A percentile compares a stretch with the other conserved stretches of the same genome.
phyloP scores from a whole-genome alignment of 768 basidiomycete genomes.

The Suillus sp. region DNA sequence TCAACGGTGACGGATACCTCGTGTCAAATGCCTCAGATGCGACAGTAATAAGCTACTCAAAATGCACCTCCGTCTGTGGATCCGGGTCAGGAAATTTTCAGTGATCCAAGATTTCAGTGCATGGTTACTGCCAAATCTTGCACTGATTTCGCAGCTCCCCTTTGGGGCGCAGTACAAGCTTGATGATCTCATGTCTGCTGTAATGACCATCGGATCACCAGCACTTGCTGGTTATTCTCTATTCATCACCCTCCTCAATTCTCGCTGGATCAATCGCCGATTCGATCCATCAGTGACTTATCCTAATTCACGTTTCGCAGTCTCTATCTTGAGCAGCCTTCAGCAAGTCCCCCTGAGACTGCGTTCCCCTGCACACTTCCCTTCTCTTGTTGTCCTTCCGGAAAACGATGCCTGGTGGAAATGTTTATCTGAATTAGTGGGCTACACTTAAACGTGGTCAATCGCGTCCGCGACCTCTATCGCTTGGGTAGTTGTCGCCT shows the following conservation, averaged over 20 bases:
- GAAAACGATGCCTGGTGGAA: slow-evolving; percentile 41
- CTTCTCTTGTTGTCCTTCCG: slow-evolving; percentile 39
- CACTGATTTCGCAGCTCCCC: slow-evolving; percentile 50
- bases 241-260: slow-evolving; percentile 43
- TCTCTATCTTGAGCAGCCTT: slow-evolving; percentile 36
- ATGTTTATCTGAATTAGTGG: slow-evolving; percentile 29
- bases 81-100: slow-evolving; percentile 11
- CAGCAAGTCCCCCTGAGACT: slow-evolving; percentile 39
- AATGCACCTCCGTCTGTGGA: slow-evolving; percentile 20
- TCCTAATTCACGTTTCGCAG: slow-evolving; percentile 22
- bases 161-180: slow-evolving; percentile 42
- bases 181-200: slow-evolving; percentile 43
- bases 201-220: slow-evolving; percentile 47
- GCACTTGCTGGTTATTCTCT: slow-evolving; percentile 47
- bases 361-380: slow-evolving; percentile 21
- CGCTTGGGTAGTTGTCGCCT: slow-evolving; percentile 34
- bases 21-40: slow-evolving; percentile 4
- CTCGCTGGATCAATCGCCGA: slow-evolving; percentile 40
- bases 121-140: slow-evolving; percentile 52
- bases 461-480: slow-evolving; percentile 37
- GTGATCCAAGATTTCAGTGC: slow-evolving; percentile 36
- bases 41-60: slow-evolving; percentile 13
- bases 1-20: neutral
- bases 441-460: slow-evolving; percentile 37
- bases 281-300: slow-evolving; percentile 32